Percentiles rank a stretch among this genome's conserved stretches.
Evolutionary conservation across 306 rosid genomes (phyloP).

Genomic region (Oxytropis ochrocephala): DNA sequence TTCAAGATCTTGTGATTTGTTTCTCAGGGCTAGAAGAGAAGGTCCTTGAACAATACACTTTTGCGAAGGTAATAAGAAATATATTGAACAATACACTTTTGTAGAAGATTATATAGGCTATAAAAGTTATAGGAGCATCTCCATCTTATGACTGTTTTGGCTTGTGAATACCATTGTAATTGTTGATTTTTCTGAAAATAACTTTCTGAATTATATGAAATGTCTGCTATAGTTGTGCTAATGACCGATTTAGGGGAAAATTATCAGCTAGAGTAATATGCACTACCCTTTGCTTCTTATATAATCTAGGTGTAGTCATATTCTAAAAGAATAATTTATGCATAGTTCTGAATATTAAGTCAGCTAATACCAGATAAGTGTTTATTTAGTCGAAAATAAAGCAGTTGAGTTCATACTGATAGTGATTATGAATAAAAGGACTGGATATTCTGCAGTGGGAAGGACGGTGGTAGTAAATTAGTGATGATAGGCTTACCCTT

Average conservation of each 20-base stretch:
- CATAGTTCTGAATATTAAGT: slow-evolving; percentile 6
- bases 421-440: slow-evolving; percentile 2
- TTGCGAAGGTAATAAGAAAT: slow-evolving; percentile 72
- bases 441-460: slow-evolving; percentile 1
- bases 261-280: neutral
- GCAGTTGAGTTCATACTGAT: neutral
- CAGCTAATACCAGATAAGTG: neutral
- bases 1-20: slow-evolving; percentile 64
- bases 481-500: neutral
- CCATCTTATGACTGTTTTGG: neutral
- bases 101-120: neutral
- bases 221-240: neutral
- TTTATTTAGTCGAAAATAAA: neutral
- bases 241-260: neutral
- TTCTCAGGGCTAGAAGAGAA: slow-evolving; percentile 88
- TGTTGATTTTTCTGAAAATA: slow-evolving; percentile 1
- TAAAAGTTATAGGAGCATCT: neutral
- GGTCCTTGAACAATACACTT: slow-evolving; percentile 91
- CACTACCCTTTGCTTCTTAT: slow-evolving; percentile 5
- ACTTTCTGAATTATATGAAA: neutral
- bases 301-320: neutral
- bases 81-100: slow-evolving; percentile 72
- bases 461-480: neutral
- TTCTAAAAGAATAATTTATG: neutral
- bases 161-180: slow-evolving; percentile 1